Evolutionary conservation across 805 yeast species (phyloP).

Genomic region (Candida vartiovaarae): DNA sequence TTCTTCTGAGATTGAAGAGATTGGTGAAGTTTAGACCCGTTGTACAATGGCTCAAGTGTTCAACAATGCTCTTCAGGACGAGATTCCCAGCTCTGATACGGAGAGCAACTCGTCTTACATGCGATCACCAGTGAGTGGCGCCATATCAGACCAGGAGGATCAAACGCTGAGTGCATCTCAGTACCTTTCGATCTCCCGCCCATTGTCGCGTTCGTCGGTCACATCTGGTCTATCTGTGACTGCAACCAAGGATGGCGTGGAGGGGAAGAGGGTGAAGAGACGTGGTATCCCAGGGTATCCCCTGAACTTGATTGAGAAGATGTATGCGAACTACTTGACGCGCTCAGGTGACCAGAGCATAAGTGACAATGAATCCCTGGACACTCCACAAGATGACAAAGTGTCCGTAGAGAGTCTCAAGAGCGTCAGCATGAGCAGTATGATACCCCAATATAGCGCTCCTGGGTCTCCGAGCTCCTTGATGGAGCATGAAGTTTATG

Average conservation of each 20-base stretch:
- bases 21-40: too few species aligned
- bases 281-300: constrained; percentile 34
- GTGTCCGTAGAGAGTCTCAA: constrained; percentile 15
- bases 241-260: constrained; percentile 69
- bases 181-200: constrained; percentile 37
- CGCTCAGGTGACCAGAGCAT: background rate
- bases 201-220: constrained; percentile 52
- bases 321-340: constrained; percentile 23
- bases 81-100: constrained; percentile 4
- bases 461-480: constrained; percentile 4
- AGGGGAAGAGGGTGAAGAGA: constrained; percentile 51
- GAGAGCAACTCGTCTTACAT: constrained; percentile 9
- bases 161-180: constrained; percentile 4
- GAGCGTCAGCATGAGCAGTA: constrained; percentile 22
- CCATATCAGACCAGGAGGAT: constrained; percentile 9
- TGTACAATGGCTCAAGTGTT: constrained; percentile 7
- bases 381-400: constrained; percentile 9
- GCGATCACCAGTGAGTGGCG: constrained; percentile 5
- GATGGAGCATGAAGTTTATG: constrained; percentile 2
- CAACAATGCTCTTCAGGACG: background rate
- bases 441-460: constrained; percentile 23
- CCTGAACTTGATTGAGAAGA: constrained; percentile 28
- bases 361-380: constrained; percentile 3
- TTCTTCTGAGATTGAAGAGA: too few species aligned
- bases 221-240: constrained; percentile 67